Percentiles rank a stretch among this genome's conserved stretches.
Conservation (phyloP, 345 rosid genomes). For the Camelina neglecta region DNA sequence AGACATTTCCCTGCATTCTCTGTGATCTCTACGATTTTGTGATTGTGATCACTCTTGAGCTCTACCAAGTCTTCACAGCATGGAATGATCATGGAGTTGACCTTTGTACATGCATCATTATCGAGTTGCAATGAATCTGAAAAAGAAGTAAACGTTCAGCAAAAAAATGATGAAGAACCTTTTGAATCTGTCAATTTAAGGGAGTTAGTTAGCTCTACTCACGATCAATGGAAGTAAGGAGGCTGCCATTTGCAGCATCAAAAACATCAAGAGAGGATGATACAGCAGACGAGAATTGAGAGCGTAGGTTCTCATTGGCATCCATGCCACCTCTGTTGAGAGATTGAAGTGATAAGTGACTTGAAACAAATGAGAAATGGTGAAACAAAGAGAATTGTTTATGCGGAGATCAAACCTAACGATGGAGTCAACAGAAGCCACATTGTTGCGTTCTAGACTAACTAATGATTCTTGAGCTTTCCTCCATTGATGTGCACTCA, state of each 20-base stretch:
- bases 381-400: neutral
- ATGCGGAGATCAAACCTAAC: slow-evolving; percentile 62
- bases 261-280: slow-evolving; percentile 71
- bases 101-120: slow-evolving; percentile 77
- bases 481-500: slow-evolving; percentile 86
- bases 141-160: slow-evolving; percentile 11
- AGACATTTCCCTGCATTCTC: slow-evolving; percentile 92
- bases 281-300: slow-evolving; percentile 74
- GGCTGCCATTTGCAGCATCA: slow-evolving; percentile 62
- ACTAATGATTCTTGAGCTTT: slow-evolving; percentile 88
- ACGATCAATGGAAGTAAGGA: slow-evolving; percentile 79
- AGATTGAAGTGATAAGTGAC: slow-evolving; percentile 21
- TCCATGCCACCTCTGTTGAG: slow-evolving; percentile 73
- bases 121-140: slow-evolving; percentile 94
- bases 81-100: slow-evolving; percentile 84
- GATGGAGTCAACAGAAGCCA: slow-evolving; percentile 85
- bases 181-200: neutral
- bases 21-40: slow-evolving; percentile 81
- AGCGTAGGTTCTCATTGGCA: slow-evolving; percentile 67
- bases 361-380: slow-evolving; percentile 4
- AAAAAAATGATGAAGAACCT: neutral
- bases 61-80: slow-evolving; percentile 83
- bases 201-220: slow-evolving; percentile 48
- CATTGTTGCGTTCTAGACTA: slow-evolving; percentile 73
- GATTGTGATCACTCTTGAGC: slow-evolving; percentile 81